Evolutionary conservation across 1,284 basidiomycete genomes (phyloP).

Genomic region (Thelephora terrestris): DNA sequence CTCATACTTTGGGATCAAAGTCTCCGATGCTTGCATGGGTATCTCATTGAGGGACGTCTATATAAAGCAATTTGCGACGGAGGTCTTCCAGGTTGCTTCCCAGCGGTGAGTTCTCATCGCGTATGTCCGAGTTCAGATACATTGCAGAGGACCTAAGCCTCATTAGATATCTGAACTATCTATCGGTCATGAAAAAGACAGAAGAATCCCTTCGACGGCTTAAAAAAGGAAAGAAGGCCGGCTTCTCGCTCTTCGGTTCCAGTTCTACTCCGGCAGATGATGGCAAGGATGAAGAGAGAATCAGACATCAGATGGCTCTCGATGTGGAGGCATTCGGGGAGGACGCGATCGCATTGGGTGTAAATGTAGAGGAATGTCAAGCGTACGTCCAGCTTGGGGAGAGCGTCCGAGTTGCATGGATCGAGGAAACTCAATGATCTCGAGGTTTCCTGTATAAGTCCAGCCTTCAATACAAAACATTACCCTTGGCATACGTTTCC

Average conservation of each 20-base stretch:
- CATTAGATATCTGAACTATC: slow-evolving; percentile 53
- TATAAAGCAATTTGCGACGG: slow-evolving; percentile 43
- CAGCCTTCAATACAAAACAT: no score
- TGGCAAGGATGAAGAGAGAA: slow-evolving; percentile 68
- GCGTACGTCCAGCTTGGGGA: slow-evolving; percentile 49
- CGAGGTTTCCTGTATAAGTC: no score
- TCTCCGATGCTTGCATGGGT: slow-evolving; percentile 42
- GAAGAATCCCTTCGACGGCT: slow-evolving; percentile 80
- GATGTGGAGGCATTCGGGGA: slow-evolving; percentile 78
- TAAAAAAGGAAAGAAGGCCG: slow-evolving; percentile 75
- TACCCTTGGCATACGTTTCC: no score
- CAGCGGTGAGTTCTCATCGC: slow-evolving; percentile 36
- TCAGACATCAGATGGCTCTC: slow-evolving; percentile 76
- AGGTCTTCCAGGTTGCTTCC: slow-evolving; percentile 69
- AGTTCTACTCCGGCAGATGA: slow-evolving; percentile 41
- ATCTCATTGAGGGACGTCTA: slow-evolving; percentile 45
- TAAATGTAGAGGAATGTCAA: slow-evolving; percentile 46
- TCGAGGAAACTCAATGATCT: not conserved
- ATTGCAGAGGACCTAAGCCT: not conserved
- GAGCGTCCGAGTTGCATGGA: slow-evolving; percentile 37
- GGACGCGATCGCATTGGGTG: slow-evolving; percentile 63
- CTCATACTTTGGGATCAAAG: slow-evolving; percentile 59
- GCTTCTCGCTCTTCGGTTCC: slow-evolving; percentile 69
- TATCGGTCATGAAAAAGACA: slow-evolving; percentile 80
- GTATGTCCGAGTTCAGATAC: slow-evolving; percentile 3